Percentiles rank a stretch among this genome's conserved stretches.
Conservation (phyloP, 2,329 filamentous ascomycete species). For the Xylaria sp. region DNA sequence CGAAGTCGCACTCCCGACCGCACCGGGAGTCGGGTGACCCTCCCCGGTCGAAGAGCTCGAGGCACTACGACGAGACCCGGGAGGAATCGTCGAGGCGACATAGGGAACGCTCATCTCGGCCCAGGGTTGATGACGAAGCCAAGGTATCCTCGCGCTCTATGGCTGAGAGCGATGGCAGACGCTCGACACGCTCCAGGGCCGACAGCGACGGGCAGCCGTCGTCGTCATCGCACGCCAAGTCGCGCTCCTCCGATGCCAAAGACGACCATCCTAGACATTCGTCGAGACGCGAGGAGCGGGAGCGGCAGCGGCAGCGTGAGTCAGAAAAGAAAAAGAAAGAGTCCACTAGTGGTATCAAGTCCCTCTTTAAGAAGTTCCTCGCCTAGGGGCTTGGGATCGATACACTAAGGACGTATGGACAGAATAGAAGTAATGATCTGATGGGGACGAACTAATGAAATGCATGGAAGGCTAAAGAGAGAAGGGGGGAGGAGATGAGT, state of each 20-base stretch:
- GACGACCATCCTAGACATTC: slow-evolving; percentile 43
- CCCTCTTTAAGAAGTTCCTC: slow-evolving; percentile 48
- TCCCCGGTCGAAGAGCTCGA: slow-evolving; percentile 22
- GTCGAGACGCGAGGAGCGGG: slow-evolving; percentile 27
- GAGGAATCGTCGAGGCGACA: slow-evolving; percentile 31
- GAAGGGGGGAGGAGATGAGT: neutral
- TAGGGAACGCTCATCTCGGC: slow-evolving; percentile 19
- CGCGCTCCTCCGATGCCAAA: slow-evolving; percentile 24
- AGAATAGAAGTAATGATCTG: neutral
- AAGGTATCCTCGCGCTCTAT: slow-evolving; percentile 17
- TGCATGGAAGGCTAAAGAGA: neutral
- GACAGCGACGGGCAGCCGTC: slow-evolving; percentile 15
- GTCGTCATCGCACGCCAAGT: slow-evolving; percentile 11
- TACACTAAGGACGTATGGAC: neutral
- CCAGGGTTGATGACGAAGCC: slow-evolving; percentile 4
- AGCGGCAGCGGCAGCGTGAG: slow-evolving; percentile 19
- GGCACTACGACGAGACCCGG: slow-evolving; percentile 17
- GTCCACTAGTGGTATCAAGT: slow-evolving; percentile 40
- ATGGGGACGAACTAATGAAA: neutral
- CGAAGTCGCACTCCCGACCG: slow-evolving; percentile 9
- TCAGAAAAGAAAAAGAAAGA: slow-evolving; percentile 36
- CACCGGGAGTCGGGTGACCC: slow-evolving; percentile 35
- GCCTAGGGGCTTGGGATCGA: slow-evolving; percentile 23
- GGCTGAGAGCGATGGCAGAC: slow-evolving; percentile 19
- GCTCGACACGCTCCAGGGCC: slow-evolving; percentile 3